These are phyloP conservation scores for Fusarium ramigenum DNA, from an alignment of 2,329 filamentous ascomycete species.

Conservation along the genomic window DNA sequence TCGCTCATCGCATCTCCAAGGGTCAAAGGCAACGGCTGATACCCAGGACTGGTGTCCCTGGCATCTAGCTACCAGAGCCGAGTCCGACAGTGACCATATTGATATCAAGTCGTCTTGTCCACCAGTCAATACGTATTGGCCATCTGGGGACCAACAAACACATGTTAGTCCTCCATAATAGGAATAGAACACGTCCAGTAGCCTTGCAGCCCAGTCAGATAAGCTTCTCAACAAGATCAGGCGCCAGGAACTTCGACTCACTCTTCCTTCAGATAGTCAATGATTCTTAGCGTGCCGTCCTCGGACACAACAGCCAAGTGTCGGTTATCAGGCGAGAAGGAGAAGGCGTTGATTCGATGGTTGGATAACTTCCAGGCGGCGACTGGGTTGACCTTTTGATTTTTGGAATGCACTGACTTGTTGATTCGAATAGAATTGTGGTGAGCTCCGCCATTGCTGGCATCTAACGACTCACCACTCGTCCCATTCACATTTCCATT, in stretches of 20 bases:
- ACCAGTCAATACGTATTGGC: constrained; percentile 93
- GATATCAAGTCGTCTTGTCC: constrained; percentile 96
- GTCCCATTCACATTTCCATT: constrained; percentile 55
- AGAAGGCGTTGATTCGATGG: constrained; percentile 88
- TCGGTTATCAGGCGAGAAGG: constrained; percentile 88
- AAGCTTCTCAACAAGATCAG: neutral
- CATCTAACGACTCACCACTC: constrained; percentile 57
- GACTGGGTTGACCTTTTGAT: constrained; percentile 92
- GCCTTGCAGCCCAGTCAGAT: constrained; percentile 56
- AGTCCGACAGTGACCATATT: constrained; percentile 91
- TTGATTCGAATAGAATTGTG: constrained; percentile 72
- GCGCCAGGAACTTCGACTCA: constrained; percentile 52
- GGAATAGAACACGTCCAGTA: constrained; percentile 86
- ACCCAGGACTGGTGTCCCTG: constrained; percentile 98
- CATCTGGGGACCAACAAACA: constrained; percentile 97
- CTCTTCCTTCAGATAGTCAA: constrained; percentile 93
- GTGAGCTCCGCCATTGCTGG: constrained; percentile 45
- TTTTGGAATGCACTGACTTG: constrained; percentile 93
- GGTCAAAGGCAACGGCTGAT: constrained; percentile 91
- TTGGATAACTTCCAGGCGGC: constrained; percentile 93
- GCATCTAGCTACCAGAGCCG: constrained; percentile 86
- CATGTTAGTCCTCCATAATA: constrained; percentile 95
- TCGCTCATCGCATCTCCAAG: constrained; percentile 94
- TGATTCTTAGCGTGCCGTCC: constrained; percentile 87
- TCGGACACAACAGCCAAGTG: constrained; percentile 92